Conservation (phyloP, 129 eudicot species). For the Chrysanthemum makinoi region DNA sequence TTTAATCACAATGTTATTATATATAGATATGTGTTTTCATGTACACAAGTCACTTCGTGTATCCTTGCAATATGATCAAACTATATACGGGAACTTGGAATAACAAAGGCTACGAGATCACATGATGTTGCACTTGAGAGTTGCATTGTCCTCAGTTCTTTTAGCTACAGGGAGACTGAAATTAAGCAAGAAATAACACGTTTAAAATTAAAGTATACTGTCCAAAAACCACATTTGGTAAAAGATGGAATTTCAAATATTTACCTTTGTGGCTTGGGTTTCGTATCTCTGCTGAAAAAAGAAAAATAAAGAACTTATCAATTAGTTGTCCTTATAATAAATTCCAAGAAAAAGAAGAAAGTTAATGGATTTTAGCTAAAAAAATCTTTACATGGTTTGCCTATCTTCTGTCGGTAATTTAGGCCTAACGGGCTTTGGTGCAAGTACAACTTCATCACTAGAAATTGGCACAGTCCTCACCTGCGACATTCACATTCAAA, state of each 20-base stretch:
- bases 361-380: not conserved
- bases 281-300: conserved; percentile 44
- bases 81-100: conserved; percentile 1
- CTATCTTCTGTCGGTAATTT: conserved; percentile 38
- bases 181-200: conserved; percentile 3
- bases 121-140: conserved; percentile 15
- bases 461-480: conserved; percentile 44
- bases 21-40: conserved; percentile 2
- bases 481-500: conserved; percentile 36
- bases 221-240: conserved; percentile 19
- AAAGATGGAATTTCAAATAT: not conserved
- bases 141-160: conserved; percentile 21
- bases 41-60: conserved; percentile 22
- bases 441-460: conserved; percentile 36
- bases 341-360: not conserved
- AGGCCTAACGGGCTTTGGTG: conserved; percentile 34
- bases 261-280: conserved; percentile 56
- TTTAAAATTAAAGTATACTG: not conserved
- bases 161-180: conserved; percentile 58
- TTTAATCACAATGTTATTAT: not conserved
- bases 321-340: not conserved
- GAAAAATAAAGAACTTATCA: not conserved
- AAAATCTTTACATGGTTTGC: conserved; percentile 24
- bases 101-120: conserved; percentile 16
- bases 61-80: conserved; percentile 12